Base-by-base conservation (phyloP, 345 rosid species). In the Eucalyptus coolabah region DNA sequence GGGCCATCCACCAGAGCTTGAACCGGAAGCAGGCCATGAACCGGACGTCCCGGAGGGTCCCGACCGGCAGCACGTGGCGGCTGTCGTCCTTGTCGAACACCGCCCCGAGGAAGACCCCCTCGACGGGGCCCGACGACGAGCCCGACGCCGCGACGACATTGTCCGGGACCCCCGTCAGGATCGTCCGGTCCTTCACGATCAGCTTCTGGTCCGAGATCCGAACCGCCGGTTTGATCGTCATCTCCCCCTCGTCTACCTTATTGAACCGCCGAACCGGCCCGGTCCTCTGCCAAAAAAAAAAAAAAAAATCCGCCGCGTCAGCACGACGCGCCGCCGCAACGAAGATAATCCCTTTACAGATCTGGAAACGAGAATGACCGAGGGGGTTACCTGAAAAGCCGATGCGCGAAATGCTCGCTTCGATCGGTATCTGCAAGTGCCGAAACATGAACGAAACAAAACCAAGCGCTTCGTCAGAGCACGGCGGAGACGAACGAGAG, bases 1-100 rank as follows among this genome's bases (percentile, higher is more conserved):
- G 99, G 63, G 99, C 97, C 99, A 98, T 98, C 99, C 99, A 98
- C 98, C 97, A 98, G 12, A 98, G 94, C 94, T 96, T 96, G 93
- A 98, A 96, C 94, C 99, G 92, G 92, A 98, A 98, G 91, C 97
- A 93, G 40, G 99, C 95, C 98, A 98, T 93, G 94, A 98, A 98
- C 93, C 99, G 95, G 89, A 96, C 96, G 72, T 94, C 94, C 16
- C 93, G 94, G 3, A 98, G 91, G 87, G 93, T 90, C 21, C 99
- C 99, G 53, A 98, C 60, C 23, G 96, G 91, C 16, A 95, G 89
- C 92, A 96, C 94, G 37, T 96, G 99, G 63, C 96, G 83, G 89
- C 97, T 96, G 6, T 92, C 93, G 32, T 94, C 96, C 77, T 89
- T 93, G 37, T 95, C 94, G 86, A 98, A 94, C 88, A 91, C 92